Conservation (phyloP, 371 early-diverging fungal species). For the Mucor sp. region DNA sequence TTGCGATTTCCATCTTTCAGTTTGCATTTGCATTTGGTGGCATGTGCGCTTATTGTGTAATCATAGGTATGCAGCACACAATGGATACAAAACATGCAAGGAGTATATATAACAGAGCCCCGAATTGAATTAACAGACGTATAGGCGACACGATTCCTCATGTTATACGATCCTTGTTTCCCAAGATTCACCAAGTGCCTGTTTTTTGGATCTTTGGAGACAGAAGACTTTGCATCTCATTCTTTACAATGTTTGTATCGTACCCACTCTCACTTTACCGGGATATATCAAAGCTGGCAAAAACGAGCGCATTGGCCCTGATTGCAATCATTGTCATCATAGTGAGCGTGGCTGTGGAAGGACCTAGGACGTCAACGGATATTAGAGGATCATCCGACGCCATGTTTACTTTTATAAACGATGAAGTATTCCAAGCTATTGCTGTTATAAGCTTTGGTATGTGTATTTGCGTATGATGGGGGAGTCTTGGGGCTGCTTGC, state of each 20-base stretch:
- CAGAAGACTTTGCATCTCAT: constrained; percentile 61
- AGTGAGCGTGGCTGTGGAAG: constrained; percentile 70
- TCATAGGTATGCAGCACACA: constrained; percentile 54
- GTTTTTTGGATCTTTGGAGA: constrained; percentile 55
- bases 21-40: constrained; percentile 87
- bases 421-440: constrained; percentile 73
- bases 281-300: constrained; percentile 80
- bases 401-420: constrained; percentile 54
- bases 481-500: not conserved
- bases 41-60: constrained; percentile 76
- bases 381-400: constrained; percentile 54
- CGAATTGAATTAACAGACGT: constrained; percentile 8
- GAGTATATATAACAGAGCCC: not conserved
- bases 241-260: constrained; percentile 69
- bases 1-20: constrained; percentile 76
- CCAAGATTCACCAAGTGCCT: constrained; percentile 54
- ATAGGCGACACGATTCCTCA: constrained; percentile 79
- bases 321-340: constrained; percentile 76
- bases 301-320: constrained; percentile 77
- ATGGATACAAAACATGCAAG: not conserved
- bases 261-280: constrained; percentile 79
- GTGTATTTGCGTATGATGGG: constrained; percentile 27
- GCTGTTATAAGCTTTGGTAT: constrained; percentile 84
- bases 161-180: constrained; percentile 68
- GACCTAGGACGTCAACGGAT: constrained; percentile 57